These are phyloP conservation scores for Talaromyces ruber DNA, from an alignment of 495 filamentous ascomycete species.

Conservation along the genomic window DNA sequence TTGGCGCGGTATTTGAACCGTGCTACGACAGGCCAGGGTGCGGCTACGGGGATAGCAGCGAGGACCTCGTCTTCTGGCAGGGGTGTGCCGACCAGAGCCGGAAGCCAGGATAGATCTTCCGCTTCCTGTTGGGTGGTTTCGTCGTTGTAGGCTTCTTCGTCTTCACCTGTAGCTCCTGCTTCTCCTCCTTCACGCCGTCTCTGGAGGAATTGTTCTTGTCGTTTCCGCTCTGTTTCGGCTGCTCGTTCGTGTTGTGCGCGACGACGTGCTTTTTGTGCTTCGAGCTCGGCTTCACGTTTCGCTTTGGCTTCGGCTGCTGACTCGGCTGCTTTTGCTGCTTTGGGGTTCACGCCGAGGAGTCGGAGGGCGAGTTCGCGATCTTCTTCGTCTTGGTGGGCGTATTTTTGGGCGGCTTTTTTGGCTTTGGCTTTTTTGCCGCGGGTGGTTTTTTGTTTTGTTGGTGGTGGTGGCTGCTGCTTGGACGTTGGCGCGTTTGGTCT, in stretches of 20 bases:
- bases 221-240: conserved; percentile 49
- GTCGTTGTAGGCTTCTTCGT: conserved; percentile 45
- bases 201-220: conserved; percentile 47
- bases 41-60: conserved; percentile 81
- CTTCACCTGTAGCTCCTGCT: conserved; percentile 15
- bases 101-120: conserved; percentile 50
- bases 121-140: conserved; percentile 36
- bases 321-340: conserved; percentile 39
- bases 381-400: conserved; percentile 90
- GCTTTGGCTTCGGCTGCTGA: conserved; percentile 41
- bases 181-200: conserved; percentile 42
- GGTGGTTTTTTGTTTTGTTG: conserved; percentile 30
- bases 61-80: conserved; percentile 80
- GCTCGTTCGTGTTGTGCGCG: conserved; percentile 69
- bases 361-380: conserved; percentile 76
- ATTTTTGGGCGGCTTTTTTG: conserved; percentile 84
- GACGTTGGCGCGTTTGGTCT: conserved; percentile 3
- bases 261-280: conserved; percentile 60
- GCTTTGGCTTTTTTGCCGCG: conserved; percentile 79
- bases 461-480: conserved; percentile 8
- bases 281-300: conserved; percentile 51
- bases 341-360: conserved; percentile 64
- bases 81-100: conserved; percentile 68
- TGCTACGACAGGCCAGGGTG: conserved; percentile 73
- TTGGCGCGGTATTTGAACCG: conserved; percentile 86